Percentiles rank a stretch among this genome's conserved stretches.
These are phyloP conservation scores for Capronia epimyces DNA, from an alignment of 2,329 filamentous ascomycete species.

Conservation along the genomic window DNA sequence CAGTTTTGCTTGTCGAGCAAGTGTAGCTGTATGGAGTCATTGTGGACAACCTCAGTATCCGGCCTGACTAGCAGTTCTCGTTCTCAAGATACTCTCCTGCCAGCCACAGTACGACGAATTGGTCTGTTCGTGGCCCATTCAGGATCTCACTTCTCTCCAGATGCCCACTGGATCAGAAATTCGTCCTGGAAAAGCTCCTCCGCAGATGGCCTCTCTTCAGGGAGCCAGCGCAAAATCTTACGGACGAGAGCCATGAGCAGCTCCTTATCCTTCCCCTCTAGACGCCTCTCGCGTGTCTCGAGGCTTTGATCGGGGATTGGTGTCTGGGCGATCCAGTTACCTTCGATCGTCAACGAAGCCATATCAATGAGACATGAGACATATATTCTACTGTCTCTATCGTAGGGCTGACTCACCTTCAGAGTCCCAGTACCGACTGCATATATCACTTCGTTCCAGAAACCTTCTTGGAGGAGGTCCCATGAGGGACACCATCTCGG, in stretches of 20 bases:
- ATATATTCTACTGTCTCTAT: neutral
- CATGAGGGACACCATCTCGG: conserved; percentile 22
- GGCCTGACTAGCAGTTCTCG: neutral
- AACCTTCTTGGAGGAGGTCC: conserved; percentile 18
- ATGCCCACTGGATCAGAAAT: conserved; percentile 10
- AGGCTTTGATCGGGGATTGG: conserved; percentile 18
- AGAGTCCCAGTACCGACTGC: conserved; percentile 20
- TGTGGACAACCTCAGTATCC: neutral
- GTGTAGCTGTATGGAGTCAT: neutral
- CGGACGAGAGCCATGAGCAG: conserved; percentile 21
- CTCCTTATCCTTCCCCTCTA: conserved; percentile 15
- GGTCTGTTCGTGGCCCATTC: neutral
- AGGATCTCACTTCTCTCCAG: neutral
- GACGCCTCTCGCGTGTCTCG: conserved; percentile 10
- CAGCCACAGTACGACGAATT: neutral
- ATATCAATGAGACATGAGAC: neutral
- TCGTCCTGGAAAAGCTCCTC: conserved; percentile 27
- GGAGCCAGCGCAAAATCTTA: conserved; percentile 26
- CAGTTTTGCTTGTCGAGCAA: neutral
- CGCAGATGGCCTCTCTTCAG: conserved; percentile 31
- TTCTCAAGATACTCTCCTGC: neutral
- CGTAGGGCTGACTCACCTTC: conserved; percentile 11
- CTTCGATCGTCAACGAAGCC: conserved; percentile 6
- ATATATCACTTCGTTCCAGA: conserved; percentile 14
- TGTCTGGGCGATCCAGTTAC: conserved; percentile 14